Evolutionary conservation across 2,329 filamentous ascomycete species (phyloP), one percentile per base, ranked within the genome.

Genomic region (Madurella fahalii): DNA sequence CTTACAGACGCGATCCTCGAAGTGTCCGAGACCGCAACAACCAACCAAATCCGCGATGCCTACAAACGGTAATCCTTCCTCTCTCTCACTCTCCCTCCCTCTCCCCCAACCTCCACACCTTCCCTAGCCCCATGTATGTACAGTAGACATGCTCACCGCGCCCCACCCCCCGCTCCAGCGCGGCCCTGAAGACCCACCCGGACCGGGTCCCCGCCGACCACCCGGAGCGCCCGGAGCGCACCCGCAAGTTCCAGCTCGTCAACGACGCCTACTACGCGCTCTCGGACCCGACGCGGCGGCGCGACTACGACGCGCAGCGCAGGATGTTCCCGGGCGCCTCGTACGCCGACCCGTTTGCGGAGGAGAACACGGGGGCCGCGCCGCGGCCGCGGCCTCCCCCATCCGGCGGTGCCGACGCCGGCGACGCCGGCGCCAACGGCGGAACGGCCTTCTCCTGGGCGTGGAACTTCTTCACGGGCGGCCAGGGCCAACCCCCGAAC

Each of bases 101-200:
- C n/a, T n/a, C 43, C 39, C 37, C 40, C 15, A 52, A 16, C 13
- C 13, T 13, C 31, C 12, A 4, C 9, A 37, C 34, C 34, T 37
- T 47, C 48, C 11, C 7, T 18, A 47, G 25, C 39, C 4, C 15
- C 15, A 34, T 52, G 62, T 67, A 12, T n/a, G 59, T 67, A 47
- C 40, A 11, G 30, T 13, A 17, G n/a, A n/a, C 16, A n/a, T 47
- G 2, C 15, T 40, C 25, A 43, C 9, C 25, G 46, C 53, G 32
- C 50, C 34, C 37, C 43, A 40, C 50, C 32, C n/a, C 9, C 4
- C 39, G n/a, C 25, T n/a, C 2, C 66, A 91, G 88, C 68, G 89
- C 89, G 65, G 93, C 93, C 5, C 78, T 97, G 44, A 95, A 94
- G 73, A 91, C 89, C 60, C 93, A 97, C 70, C 93, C 93, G 1